Conservation (phyloP, 352 stramenopile genomes). For the Aphanomyces stellatus region DNA sequence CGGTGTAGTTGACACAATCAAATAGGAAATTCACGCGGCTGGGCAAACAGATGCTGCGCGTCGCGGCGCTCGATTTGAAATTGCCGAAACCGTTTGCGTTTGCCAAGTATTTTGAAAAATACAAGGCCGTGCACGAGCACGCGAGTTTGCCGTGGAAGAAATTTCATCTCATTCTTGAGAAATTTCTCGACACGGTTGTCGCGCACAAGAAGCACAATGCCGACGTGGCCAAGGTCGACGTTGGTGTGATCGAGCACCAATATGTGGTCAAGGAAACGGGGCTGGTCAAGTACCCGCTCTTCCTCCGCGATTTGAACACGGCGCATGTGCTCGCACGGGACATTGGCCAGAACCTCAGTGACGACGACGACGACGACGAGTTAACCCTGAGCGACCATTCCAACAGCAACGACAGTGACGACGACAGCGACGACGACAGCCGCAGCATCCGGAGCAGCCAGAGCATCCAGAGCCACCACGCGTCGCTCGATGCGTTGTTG, state of each 20-base stretch:
- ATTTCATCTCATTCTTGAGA: slow-evolving; percentile 70
- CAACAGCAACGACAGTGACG: slow-evolving; percentile 40
- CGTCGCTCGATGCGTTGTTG: background rate
- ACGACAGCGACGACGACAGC: slow-evolving; percentile 22
- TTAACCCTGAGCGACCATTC: slow-evolving; percentile 19
- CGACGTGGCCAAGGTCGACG: slow-evolving; percentile 60
- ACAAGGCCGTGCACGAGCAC: slow-evolving; percentile 29
- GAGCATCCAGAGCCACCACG: background rate
- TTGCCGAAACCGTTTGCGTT: slow-evolving; percentile 49
- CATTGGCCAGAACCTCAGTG: slow-evolving; percentile 23
- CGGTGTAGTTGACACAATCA: slow-evolving; percentile 11
- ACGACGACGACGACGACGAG: slow-evolving; percentile 26
- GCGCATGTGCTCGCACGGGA: slow-evolving; percentile 25
- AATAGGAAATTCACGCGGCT: background rate
- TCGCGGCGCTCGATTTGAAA: slow-evolving; percentile 41
- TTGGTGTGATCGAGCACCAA: slow-evolving; percentile 29
- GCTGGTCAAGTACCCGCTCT: slow-evolving; percentile 40
- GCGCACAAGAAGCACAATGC: slow-evolving; percentile 26
- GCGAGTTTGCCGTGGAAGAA: slow-evolving; percentile 24
- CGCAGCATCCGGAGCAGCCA: slow-evolving; percentile 28
- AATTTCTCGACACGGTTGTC: slow-evolving; percentile 54
- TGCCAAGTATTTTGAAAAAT: slow-evolving; percentile 69
- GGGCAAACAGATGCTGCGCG: slow-evolving; percentile 24
- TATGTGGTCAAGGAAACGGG: slow-evolving; percentile 27
- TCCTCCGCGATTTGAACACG: slow-evolving; percentile 39